Evolutionary conservation across 2,329 filamentous ascomycete species (phyloP).

Genomic region (Clarireedia sp.): DNA sequence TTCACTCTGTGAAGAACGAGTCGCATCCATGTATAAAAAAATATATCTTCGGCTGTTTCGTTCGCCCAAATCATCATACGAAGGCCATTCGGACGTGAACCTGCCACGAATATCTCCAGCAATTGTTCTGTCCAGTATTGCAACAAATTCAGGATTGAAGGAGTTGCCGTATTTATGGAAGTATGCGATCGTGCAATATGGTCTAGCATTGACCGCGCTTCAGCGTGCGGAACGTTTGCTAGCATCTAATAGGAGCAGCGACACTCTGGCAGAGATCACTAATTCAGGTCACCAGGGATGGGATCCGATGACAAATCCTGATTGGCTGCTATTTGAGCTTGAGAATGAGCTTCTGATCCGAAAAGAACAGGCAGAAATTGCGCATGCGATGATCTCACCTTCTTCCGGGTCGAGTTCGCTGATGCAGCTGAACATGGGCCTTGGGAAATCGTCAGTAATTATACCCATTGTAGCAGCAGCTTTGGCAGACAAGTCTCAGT

Average conservation of each 20-base stretch:
- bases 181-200: conserved; percentile 13
- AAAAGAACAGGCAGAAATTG: conserved; percentile 40
- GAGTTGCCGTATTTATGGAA: conserved; percentile 13
- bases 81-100: not conserved
- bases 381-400: conserved; percentile 44
- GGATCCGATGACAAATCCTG: conserved; percentile 43
- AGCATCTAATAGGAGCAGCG: conserved; percentile 14
- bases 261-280: conserved; percentile 34
- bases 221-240: conserved; percentile 32
- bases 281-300: conserved; percentile 51
- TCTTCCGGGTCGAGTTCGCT: conserved; percentile 38
- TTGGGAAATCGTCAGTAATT: conserved; percentile 64
- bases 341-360: conserved; percentile 57
- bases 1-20: not conserved
- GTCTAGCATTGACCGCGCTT: conserved; percentile 14
- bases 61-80: too few relatives aligned
- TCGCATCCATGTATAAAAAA: not conserved
- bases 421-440: conserved; percentile 65
- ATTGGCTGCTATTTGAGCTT: conserved; percentile 56
- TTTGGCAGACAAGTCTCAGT: conserved; percentile 41
- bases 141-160: not conserved
- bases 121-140: conserved; percentile 13
- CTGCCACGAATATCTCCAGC: conserved; percentile 15
- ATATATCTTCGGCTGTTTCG: not conserved
- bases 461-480: conserved; percentile 52